Percentiles rank a stretch among this genome's conserved stretches.
These are phyloP conservation scores for Kwoniella shandongensis DNA, from an alignment of 768 basidiomycete species.

Conservation along the genomic window DNA sequence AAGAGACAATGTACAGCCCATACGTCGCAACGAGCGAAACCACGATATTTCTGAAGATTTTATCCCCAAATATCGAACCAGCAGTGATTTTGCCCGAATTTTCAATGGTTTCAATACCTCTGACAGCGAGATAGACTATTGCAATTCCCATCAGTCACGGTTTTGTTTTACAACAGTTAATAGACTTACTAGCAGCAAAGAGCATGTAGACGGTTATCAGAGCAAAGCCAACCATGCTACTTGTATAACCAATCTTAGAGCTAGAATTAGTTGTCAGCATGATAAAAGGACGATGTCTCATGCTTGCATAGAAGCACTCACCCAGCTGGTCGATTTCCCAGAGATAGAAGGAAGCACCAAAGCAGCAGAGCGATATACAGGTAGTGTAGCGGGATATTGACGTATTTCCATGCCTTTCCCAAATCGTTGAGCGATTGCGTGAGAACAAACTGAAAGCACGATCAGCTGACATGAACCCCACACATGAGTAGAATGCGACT, in stretches of 20 bases:
- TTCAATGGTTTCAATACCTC: constrained; percentile 68
- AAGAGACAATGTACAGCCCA: constrained; percentile 81
- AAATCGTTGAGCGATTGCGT: constrained; percentile 66
- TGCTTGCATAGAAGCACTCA: constrained; percentile 33
- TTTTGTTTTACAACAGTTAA: not conserved
- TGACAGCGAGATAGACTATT: constrained; percentile 78
- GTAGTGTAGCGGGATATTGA: constrained; percentile 79
- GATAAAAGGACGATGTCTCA: not conserved
- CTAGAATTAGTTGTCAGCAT: constrained; percentile 29
- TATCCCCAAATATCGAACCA: constrained; percentile 69
- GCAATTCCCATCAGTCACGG: constrained; percentile 50
- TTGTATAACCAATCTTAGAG: constrained; percentile 77
- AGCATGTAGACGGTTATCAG: constrained; percentile 97
- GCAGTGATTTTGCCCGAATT: constrained; percentile 57
- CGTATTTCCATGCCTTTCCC: constrained; percentile 59
- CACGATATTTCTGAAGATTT: constrained; percentile 74
- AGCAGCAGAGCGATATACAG: constrained; percentile 83
- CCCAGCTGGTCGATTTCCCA: constrained; percentile 91
- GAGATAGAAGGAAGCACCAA: constrained; percentile 78
- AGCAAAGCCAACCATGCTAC: constrained; percentile 81
- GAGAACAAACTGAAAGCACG: constrained; percentile 60
- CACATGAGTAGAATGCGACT: constrained; percentile 1
- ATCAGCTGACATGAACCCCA: not conserved
- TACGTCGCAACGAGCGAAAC: constrained; percentile 81
- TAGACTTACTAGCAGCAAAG: constrained; percentile 50